A percentile compares a stretch with the other conserved stretches of the same genome.
Evolutionary conservation across 345 rosid genomes (phyloP).

Genomic region (Psidium friedrichsthalianum): DNA sequence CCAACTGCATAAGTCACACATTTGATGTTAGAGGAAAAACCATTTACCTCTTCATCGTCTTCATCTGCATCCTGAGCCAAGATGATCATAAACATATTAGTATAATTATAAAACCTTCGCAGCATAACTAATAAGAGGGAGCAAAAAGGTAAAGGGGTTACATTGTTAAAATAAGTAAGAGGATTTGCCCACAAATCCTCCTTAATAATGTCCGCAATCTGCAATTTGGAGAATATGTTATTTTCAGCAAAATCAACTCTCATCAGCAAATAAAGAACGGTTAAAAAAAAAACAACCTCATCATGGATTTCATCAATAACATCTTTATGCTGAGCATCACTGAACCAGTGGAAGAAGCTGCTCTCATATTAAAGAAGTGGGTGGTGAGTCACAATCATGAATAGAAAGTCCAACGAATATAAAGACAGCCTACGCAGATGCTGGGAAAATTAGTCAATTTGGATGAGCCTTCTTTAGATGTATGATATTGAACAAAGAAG

Average conservation of each 20-base stretch:
- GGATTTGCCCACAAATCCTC: slow-evolving; percentile 97
- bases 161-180: slow-evolving; percentile 73
- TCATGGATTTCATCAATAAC: slow-evolving; percentile 53
- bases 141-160: slow-evolving; percentile 11
- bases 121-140: background rate
- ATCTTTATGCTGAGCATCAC: slow-evolving; percentile 44
- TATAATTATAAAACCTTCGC: background rate
- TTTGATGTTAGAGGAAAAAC: background rate
- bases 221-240: slow-evolving; percentile 6
- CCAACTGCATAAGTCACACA: background rate
- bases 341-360: slow-evolving; percentile 93
- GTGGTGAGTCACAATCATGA: background rate
- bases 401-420: background rate
- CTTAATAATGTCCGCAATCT: slow-evolving; percentile 90
- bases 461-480: background rate
- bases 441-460: background rate
- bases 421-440: background rate
- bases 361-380: background rate
- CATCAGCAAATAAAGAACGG: background rate
- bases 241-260: background rate
- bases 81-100: background rate
- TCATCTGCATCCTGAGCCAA: slow-evolving; percentile 55
- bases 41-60: slow-evolving; percentile 52
- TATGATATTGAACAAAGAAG: background rate
- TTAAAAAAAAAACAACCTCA: slow-evolving; percentile 35